These are phyloP conservation scores for Asclepias syriaca DNA, from an alignment of 257 asterid species.

Conservation along the genomic window DNA sequence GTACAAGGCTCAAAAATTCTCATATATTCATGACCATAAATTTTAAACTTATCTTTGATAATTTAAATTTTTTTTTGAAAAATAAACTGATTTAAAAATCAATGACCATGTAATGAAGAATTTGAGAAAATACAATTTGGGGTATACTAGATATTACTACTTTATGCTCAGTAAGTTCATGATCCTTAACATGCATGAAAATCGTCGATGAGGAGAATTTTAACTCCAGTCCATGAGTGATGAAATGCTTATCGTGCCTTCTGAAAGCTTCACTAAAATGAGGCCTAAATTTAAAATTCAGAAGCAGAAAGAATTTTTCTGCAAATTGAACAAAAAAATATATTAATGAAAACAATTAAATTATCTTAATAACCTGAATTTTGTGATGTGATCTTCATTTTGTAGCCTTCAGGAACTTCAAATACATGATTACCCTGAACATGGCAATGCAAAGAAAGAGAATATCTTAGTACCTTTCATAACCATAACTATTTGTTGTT, in stretches of 20 bases:
- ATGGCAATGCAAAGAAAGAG: conserved; percentile 15
- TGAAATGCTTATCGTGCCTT: not conserved
- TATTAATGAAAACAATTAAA: not conserved
- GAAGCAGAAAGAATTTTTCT: not conserved
- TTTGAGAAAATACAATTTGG: not conserved
- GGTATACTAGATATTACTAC: no score
- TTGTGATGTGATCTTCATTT: conserved; percentile 64
- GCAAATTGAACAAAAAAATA: not conserved
- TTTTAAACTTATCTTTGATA: not conserved
- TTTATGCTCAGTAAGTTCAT: no score
- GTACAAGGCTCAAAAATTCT: not conserved
- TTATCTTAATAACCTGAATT: conserved; percentile 48
- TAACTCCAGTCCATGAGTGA: not conserved
- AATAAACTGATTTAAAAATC: no score
- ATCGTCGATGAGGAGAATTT: not conserved
- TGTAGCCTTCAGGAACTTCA: conserved; percentile 93
- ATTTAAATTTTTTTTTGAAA: not conserved
- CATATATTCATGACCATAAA: not conserved
- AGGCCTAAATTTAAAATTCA: not conserved
- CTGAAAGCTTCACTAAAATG: not conserved
- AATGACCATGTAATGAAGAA: no score
- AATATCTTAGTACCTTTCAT: not conserved
- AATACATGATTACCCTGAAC: conserved; percentile 81
- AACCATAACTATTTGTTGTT: not conserved
- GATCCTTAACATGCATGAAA: not conserved